These are phyloP conservation scores for Boletus tylopilopsis DNA, from an alignment of 768 basidiomycete species.

Conservation along the genomic window DNA sequence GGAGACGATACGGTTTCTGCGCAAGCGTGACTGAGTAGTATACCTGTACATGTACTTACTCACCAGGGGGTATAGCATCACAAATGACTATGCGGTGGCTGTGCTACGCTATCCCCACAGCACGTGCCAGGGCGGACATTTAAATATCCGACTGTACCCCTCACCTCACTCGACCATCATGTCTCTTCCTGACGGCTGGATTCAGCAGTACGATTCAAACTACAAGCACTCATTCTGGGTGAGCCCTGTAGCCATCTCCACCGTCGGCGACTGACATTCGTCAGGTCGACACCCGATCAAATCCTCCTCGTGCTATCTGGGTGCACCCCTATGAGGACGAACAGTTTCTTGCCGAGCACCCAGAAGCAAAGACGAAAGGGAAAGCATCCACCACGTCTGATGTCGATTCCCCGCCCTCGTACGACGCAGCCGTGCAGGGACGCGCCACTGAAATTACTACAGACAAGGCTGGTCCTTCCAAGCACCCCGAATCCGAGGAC, in stretches of 20 bases:
- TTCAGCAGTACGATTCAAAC: slow-evolving; percentile 41
- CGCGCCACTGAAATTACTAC: slow-evolving; percentile 27
- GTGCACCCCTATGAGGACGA: slow-evolving; percentile 70
- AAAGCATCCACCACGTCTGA: slow-evolving; percentile 2
- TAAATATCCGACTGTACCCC: not conserved
- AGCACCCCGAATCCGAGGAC: not conserved
- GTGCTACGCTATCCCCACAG: slow-evolving; percentile 12
- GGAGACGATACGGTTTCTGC: slow-evolving; percentile 43
- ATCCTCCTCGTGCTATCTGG: slow-evolving; percentile 68
- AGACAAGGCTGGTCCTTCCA: not conserved
- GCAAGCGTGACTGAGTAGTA: slow-evolving; percentile 7
- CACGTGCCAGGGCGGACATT: slow-evolving; percentile 4
- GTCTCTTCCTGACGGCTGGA: slow-evolving; percentile 57
- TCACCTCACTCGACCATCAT: slow-evolving; percentile 6
- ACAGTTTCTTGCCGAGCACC: slow-evolving; percentile 54
- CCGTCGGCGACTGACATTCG: not conserved
- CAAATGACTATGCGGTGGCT: not conserved
- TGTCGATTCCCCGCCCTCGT: slow-evolving; percentile 25
- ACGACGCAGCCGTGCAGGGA: slow-evolving; percentile 22
- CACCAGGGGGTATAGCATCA: no score
- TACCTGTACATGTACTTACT: no score
- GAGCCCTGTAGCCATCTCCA: not conserved
- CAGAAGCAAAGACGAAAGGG: slow-evolving; percentile 41
- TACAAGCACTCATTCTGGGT: slow-evolving; percentile 51
- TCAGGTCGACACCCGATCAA: slow-evolving; percentile 61